Conservation (phyloP, 768 basidiomycete genomes). For the Rhodotorula diobovata region DNA sequence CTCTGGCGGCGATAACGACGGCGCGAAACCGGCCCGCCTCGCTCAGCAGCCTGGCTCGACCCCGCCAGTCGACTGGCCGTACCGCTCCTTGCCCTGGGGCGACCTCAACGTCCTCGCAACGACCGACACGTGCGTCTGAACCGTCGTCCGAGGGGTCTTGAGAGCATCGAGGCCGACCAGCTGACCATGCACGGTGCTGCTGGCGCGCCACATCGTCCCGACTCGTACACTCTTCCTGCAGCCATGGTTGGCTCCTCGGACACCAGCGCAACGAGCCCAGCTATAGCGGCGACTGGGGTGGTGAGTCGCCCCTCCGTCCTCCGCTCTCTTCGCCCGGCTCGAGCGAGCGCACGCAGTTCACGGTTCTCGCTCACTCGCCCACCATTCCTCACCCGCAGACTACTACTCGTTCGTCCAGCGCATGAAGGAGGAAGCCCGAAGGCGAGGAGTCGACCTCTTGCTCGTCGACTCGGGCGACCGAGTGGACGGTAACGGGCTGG, state of each 20-base stretch:
- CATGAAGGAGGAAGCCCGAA: constrained; percentile 70
- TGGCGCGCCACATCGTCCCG: too few species aligned
- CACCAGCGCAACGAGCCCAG: constrained; percentile 77
- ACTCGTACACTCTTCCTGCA: too few species aligned
- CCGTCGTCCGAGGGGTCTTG: too few species aligned
- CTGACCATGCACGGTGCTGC: too few species aligned
- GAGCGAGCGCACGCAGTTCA: neutral
- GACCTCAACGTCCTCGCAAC: constrained; percentile 83
- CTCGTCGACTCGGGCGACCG: constrained; percentile 60
- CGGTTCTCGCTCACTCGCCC: constrained; percentile 24
- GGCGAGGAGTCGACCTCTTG: constrained; percentile 69
- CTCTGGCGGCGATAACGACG: neutral
- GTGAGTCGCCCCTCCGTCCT: neutral
- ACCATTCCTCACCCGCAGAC: constrained; percentile 57
- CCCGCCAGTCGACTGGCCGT: constrained; percentile 52
- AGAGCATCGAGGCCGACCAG: too few species aligned
- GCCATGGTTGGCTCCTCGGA: constrained; percentile 65
- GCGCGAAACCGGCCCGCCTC: neutral
- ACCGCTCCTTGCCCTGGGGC: constrained; percentile 71
- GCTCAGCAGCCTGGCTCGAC: constrained; percentile 34
- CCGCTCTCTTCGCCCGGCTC: neutral
- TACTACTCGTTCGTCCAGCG: constrained; percentile 79
- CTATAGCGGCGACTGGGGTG: constrained; percentile 55
- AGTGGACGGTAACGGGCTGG: constrained; percentile 63
- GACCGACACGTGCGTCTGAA: constrained; percentile 57